Evolutionary conservation across 108 stramenopile genomes (phyloP), one percentile per base, ranked within the genome.

Genomic region (Conticribra guillardii): DNA sequence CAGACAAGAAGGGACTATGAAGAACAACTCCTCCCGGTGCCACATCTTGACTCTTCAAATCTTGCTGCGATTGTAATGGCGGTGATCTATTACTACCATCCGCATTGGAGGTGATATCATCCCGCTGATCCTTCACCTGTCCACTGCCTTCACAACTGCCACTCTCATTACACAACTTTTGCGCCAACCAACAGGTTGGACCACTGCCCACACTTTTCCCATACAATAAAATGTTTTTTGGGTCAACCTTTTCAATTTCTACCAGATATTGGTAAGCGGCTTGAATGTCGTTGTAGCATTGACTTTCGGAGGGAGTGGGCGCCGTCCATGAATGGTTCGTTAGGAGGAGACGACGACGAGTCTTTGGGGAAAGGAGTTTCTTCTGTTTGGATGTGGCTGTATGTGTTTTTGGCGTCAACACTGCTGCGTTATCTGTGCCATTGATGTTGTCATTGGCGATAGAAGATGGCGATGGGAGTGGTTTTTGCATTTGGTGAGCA

Each of bases 231-330:
- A 96, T 88, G 26, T 79, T 76, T 41, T 67, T 52, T 8, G 94
- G 77, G 1, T 58, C 53, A 21, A 94, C 60, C 3, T 81, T 60
- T 30, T 72, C 60, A 9, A 72, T 55, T 8, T 57, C 45, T 16
- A 74, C 81, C 19, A 96, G 81, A 58, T 90, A 87, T 3, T 84
- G 63, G 54, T 85, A 93, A 21, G 84, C 89, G 8, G 88, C 81
- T 23, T 88, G 76, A 45, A 93, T 84, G 61, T 95, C 90, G 11
- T 81, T 83, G 77, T 94, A 96, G 50, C 82, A 83, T 41, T 84
- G 32, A 31, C 67, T 58, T 54, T 87, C 86, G 32, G 80, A 83
- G 26, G 83, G 68, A 17, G 61, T 17, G 76, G 54, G 65, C 33
- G 22, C 37, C 24, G 52, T 67, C 69, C 79, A 75, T 0, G 32